Evolutionary conservation across 169 alveolate genomes (phyloP).

Genomic region (Eimeria acervulina): DNA sequence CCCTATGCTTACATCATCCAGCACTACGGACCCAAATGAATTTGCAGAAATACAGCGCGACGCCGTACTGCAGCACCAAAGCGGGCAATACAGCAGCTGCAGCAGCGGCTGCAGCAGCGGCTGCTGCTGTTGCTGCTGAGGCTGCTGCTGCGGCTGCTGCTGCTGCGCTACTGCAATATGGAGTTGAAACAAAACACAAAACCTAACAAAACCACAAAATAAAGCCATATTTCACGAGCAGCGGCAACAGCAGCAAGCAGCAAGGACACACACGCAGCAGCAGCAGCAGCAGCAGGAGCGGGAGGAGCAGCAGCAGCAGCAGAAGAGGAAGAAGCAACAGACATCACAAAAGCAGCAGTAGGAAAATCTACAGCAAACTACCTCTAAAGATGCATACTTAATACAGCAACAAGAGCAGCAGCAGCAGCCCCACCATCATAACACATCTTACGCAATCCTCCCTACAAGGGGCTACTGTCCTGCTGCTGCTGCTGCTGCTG

Average conservation of each 20-base stretch:
- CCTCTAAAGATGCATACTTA: background rate
- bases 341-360: background rate
- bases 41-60: background rate
- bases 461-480: background rate
- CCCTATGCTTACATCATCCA: conserved; percentile 3
- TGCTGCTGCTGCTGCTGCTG: conserved; percentile 53
- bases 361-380: background rate
- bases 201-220: background rate
- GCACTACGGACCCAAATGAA: background rate
- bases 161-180: background rate
- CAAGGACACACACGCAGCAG: background rate
- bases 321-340: background rate
- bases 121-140: too few relatives aligned
- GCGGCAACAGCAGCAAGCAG: background rate
- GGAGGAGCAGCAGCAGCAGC: conserved; percentile 1
- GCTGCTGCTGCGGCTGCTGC: conserved; percentile 29
- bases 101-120: too few relatives aligned
- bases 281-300: background rate
- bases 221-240: background rate
- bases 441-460: background rate
- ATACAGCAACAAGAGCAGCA: background rate
- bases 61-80: background rate
- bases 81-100: background rate
- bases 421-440: background rate
- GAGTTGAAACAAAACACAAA: background rate